Conservation (phyloP, 2,329 filamentous ascomycete genomes). For the Apiospora arundinis region DNA sequence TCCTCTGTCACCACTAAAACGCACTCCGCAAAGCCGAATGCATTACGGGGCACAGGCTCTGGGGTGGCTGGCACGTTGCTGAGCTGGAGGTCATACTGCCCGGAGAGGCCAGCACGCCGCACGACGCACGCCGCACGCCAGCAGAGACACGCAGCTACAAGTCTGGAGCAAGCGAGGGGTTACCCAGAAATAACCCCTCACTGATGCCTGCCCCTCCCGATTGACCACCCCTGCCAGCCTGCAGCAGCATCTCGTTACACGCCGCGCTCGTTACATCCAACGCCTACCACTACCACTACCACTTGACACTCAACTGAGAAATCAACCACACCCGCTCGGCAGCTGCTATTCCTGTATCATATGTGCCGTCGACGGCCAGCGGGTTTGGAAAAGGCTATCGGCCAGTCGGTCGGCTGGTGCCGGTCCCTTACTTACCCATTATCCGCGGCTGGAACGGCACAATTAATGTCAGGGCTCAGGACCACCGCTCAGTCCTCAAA, state of each 20-base stretch:
- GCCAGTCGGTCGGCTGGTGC: not conserved
- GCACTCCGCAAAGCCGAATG: constrained; percentile 11
- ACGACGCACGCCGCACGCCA: too few relatives aligned
- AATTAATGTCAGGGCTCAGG: not conserved
- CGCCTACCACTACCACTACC: not conserved
- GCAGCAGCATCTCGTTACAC: constrained; percentile 7
- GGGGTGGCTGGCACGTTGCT: not conserved
- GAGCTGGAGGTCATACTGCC: not conserved
- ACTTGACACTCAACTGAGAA: not conserved
- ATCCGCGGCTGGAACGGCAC: constrained; percentile 12
- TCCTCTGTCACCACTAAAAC: constrained; percentile 10
- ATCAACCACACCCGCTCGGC: not conserved
- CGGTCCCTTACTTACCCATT: constrained; percentile 11
- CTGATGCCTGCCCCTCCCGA: constrained; percentile 13
- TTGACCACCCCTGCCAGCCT: constrained; percentile 17
- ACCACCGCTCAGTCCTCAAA: not conserved
- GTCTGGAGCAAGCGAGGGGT: constrained; percentile 13
- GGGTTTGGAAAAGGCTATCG: not conserved
- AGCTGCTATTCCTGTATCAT: constrained; percentile 1
- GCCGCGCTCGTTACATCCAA: not conserved
- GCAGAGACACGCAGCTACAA: not conserved
- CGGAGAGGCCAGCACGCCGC: not conserved
- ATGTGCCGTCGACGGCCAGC: not conserved
- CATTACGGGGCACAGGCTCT: not conserved
- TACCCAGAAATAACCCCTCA: constrained; percentile 20